Percentiles rank a stretch among this genome's conserved stretches.
Evolutionary conservation across 345 rosid genomes (phyloP).

Genomic region (Hibiscus tridactylites): DNA sequence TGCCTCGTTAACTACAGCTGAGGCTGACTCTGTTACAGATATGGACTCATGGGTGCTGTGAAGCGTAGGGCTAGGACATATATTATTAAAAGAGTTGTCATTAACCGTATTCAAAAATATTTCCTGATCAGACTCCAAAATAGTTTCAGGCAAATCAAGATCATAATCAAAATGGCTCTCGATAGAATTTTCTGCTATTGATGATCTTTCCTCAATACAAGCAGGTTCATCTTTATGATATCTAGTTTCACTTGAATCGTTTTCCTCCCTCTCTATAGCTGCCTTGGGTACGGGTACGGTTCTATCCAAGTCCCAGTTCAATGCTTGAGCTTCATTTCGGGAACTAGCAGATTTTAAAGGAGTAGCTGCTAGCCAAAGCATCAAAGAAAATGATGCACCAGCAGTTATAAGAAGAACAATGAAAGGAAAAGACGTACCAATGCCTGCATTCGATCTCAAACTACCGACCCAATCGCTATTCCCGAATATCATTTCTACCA

Average conservation of each 20-base stretch:
- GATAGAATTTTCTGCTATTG: conserved; percentile 21
- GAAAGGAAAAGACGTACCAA: conserved; percentile 45
- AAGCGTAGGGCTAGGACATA: conserved; percentile 20
- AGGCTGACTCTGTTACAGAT: not conserved
- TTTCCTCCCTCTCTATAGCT: conserved; percentile 28
- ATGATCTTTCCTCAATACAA: conserved; percentile 26
- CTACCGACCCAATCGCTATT: conserved; percentile 87
- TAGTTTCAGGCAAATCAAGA: conserved; percentile 43
- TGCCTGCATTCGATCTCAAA: conserved; percentile 63
- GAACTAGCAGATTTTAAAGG: conserved; percentile 76
- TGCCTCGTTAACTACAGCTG: conserved; percentile 28
- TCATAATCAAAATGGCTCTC: conserved; percentile 38
- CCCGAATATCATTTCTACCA: conserved; percentile 83
- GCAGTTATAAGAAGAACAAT: conserved; percentile 51
- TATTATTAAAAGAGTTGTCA: conserved; percentile 32
- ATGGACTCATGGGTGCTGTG: not conserved
- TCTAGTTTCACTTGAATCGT: conserved; percentile 27
- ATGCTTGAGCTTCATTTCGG: conserved; percentile 37
- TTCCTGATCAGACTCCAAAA: conserved; percentile 50
- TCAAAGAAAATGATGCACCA: conserved; percentile 62
- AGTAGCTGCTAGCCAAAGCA: conserved; percentile 83
- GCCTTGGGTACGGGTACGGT: conserved; percentile 23
- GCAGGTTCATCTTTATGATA: conserved; percentile 20
- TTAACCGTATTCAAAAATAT: conserved; percentile 28
- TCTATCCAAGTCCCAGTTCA: conserved; percentile 48